Percentiles rank a stretch among this genome's conserved stretches.
These are phyloP conservation scores for Yamadazyma phyllophila DNA, from an alignment of 805 yeast species.

Conservation along the genomic window DNA sequence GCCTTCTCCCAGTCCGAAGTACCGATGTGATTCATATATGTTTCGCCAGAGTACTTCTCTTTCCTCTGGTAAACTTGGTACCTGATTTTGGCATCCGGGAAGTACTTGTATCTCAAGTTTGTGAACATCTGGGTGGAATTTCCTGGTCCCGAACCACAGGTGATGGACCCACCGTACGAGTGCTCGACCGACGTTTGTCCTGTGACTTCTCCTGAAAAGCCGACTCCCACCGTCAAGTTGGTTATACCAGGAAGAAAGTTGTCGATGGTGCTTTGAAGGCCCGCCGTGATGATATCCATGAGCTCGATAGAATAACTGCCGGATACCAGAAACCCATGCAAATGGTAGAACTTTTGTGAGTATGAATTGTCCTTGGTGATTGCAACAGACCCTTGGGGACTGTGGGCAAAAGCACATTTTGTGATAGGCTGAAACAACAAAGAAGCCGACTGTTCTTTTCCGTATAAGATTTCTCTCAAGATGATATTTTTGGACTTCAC, in stretches of 20 bases:
- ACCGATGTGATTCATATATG: not conserved
- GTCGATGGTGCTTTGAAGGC: slow-evolving; percentile 2
- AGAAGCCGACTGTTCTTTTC: slow-evolving; percentile 3
- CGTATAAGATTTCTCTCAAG: slow-evolving; percentile 4
- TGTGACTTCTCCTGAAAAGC: not conserved
- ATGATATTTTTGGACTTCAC: not conserved
- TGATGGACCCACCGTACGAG: slow-evolving; percentile 10
- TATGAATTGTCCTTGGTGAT: slow-evolving; percentile 10
- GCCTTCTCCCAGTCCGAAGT: slow-evolving; percentile 10
- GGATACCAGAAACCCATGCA: slow-evolving; percentile 6
- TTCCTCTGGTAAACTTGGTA: slow-evolving; percentile 4
- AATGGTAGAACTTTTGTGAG: not conserved
- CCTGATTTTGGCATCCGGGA: slow-evolving; percentile 13
- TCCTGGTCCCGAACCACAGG: slow-evolving; percentile 9
- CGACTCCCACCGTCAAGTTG: slow-evolving; percentile 1
- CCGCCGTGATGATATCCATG: slow-evolving; percentile 4
- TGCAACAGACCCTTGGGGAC: slow-evolving; percentile 3
- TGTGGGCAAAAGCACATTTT: slow-evolving; percentile 5
- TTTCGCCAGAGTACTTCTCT: not conserved
- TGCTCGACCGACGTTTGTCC: not conserved
- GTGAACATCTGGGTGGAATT: slow-evolving; percentile 14
- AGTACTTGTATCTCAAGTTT: slow-evolving; percentile 6
- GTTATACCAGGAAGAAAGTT: slow-evolving; percentile 2
- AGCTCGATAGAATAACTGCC: not conserved
- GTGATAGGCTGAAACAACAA: slow-evolving; percentile 6